Evolutionary conservation across 441 rosid genomes (phyloP).

Genomic region (Adansonia gregorii): DNA sequence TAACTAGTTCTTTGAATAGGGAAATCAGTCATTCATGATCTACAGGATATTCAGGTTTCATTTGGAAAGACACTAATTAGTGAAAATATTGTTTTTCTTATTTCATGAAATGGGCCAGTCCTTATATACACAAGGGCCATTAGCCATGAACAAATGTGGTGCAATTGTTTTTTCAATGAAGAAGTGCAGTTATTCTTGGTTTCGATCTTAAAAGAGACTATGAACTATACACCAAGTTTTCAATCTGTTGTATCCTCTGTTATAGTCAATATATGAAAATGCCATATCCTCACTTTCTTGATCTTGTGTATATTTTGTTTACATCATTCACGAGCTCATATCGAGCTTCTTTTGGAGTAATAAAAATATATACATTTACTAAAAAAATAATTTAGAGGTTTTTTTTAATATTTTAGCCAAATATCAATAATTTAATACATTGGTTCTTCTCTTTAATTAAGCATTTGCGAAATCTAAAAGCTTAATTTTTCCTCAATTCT

Average conservation of each 20-base stretch:
- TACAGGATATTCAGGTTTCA: background rate
- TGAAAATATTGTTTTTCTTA: background rate
- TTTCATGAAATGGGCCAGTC: background rate
- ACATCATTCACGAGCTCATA: background rate
- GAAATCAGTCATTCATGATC: constrained; percentile 22
- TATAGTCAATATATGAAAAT: background rate
- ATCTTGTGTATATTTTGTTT: background rate
- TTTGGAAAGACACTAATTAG: background rate
- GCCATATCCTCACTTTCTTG: background rate
- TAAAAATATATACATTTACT: background rate
- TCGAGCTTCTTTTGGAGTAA: background rate
- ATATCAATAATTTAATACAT: too few relatives aligned
- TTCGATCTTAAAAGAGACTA: background rate
- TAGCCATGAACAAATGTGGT: background rate
- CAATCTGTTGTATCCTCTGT: background rate
- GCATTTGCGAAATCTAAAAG: too few relatives aligned
- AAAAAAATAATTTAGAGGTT: too few relatives aligned
- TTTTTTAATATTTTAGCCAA: too few relatives aligned
- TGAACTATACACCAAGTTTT: background rate
- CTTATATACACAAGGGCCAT: background rate
- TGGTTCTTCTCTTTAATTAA: too few relatives aligned
- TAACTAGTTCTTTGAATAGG: constrained; percentile 35
- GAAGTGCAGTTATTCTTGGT: background rate
- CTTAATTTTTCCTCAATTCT: too few relatives aligned
- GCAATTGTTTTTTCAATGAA: background rate